Conservation (phyloP, 2,329 filamentous ascomycete genomes). For the Phyllosticta paracitricarpa region DNA sequence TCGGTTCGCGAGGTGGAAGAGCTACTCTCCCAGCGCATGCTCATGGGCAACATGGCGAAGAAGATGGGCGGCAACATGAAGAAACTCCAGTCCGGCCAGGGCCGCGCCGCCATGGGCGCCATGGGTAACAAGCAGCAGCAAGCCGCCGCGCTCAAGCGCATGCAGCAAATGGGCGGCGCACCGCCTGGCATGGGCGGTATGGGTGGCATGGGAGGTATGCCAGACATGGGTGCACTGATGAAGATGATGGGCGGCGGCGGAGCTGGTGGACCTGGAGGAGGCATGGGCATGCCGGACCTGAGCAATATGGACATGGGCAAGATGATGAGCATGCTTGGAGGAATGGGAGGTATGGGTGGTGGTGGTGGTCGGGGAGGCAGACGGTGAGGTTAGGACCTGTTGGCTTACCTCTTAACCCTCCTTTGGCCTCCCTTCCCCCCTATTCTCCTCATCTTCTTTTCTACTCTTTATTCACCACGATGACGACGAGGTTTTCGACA, state of each 20-base stretch:
- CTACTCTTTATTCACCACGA: too few relatives aligned
- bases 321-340: slow-evolving; percentile 30
- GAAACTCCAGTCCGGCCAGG: slow-evolving; percentile 91
- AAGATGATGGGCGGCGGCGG: slow-evolving; percentile 73
- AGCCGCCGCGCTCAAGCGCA: slow-evolving; percentile 91
- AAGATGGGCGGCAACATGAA: slow-evolving; percentile 97
- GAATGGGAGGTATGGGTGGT: slow-evolving; percentile 6
- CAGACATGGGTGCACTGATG: slow-evolving; percentile 77
- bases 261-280: slow-evolving; percentile 37
- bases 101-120: slow-evolving; percentile 79
- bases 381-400: neutral
- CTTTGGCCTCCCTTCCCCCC: neutral
- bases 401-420: neutral
- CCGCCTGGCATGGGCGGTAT: slow-evolving; percentile 26
- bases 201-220: slow-evolving; percentile 41
- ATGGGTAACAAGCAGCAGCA: slow-evolving; percentile 86
- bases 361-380: slow-evolving; percentile 6
- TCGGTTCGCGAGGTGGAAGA: slow-evolving; percentile 91
- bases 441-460: too few relatives aligned
- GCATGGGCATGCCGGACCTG: slow-evolving; percentile 49
- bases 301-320: slow-evolving; percentile 28
- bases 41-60: slow-evolving; percentile 99
- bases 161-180: slow-evolving; percentile 82
- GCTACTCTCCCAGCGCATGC: slow-evolving; percentile 89
- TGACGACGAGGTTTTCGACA: too few relatives aligned